phyloP scores from a whole-genome alignment of 148 eudicot species.

The Camellia japonica region DNA sequence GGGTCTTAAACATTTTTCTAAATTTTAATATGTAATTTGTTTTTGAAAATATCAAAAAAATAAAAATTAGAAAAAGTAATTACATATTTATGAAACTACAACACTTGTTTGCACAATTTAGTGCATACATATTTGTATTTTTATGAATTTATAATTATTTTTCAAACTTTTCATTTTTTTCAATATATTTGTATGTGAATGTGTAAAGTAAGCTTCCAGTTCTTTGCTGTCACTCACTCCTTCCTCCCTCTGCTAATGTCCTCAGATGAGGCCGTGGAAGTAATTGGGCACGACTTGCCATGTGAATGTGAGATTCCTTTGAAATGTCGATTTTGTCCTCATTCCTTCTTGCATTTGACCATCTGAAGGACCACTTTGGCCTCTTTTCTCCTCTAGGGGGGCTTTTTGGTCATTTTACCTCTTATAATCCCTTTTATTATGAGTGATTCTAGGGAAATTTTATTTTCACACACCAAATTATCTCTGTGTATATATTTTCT shows the following conservation, averaged over 20 bases:
- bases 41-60: too few species aligned
- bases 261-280: slow-evolving; percentile 10
- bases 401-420: not conserved
- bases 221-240: slow-evolving; percentile 3
- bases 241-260: not conserved
- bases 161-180: too few species aligned
- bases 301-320: not conserved
- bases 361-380: slow-evolving; percentile 28
- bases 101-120: too few species aligned
- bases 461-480: too few species aligned
- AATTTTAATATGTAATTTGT: too few species aligned
- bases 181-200: not conserved
- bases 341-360: slow-evolving; percentile 18
- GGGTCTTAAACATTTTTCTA: too few species aligned
- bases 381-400: not conserved
- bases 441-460: too few species aligned
- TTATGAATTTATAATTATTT: too few species aligned
- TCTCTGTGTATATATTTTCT: not conserved
- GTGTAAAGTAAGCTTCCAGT: not conserved
- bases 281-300: slow-evolving; percentile 19
- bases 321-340: slow-evolving; percentile 23
- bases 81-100: too few species aligned
- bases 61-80: too few species aligned
- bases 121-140: too few species aligned
- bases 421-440: not conserved